Evolutionary conservation across 1,284 basidiomycete species (phyloP).

Genomic region (Puccinia novopanici): DNA sequence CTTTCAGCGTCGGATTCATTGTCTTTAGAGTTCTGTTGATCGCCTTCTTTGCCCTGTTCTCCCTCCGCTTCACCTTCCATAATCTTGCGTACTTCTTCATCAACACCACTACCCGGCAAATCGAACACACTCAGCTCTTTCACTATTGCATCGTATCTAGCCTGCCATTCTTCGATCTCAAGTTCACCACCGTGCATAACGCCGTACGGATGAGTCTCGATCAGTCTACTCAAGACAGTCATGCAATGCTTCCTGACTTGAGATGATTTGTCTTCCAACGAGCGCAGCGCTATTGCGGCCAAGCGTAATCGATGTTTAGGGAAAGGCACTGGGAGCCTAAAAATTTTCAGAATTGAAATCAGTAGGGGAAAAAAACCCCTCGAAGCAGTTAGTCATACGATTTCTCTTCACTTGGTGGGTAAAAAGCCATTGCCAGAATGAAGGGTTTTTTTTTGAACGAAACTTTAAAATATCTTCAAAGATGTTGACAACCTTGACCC

Average conservation of each 20-base stretch:
- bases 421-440: neutral
- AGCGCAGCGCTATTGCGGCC: slow-evolving; percentile 73
- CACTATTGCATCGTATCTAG: slow-evolving; percentile 66
- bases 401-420: neutral
- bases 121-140: slow-evolving; percentile 65
- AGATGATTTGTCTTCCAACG: slow-evolving; percentile 86
- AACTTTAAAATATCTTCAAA: slow-evolving; percentile 70
- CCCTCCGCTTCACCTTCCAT: slow-evolving; percentile 63
- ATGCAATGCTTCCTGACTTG: slow-evolving; percentile 84
- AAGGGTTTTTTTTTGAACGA: neutral
- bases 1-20: slow-evolving; percentile 54
- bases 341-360: slow-evolving; percentile 52
- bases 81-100: slow-evolving; percentile 58
- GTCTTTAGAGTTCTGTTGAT: slow-evolving; percentile 61
- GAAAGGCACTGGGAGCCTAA: slow-evolving; percentile 75
- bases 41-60: slow-evolving; percentile 39
- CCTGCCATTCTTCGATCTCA: slow-evolving; percentile 73
- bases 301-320: slow-evolving; percentile 80
- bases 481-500: slow-evolving; percentile 79
- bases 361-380: neutral
- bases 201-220: slow-evolving; percentile 88
- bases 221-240: slow-evolving; percentile 72
- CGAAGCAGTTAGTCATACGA: neutral
- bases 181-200: slow-evolving; percentile 80
- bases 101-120: slow-evolving; percentile 58